Evolutionary conservation across 345 rosid genomes (phyloP), one percentile per base, ranked within the genome.

Genomic region (Gossypium longicalyx): DNA sequence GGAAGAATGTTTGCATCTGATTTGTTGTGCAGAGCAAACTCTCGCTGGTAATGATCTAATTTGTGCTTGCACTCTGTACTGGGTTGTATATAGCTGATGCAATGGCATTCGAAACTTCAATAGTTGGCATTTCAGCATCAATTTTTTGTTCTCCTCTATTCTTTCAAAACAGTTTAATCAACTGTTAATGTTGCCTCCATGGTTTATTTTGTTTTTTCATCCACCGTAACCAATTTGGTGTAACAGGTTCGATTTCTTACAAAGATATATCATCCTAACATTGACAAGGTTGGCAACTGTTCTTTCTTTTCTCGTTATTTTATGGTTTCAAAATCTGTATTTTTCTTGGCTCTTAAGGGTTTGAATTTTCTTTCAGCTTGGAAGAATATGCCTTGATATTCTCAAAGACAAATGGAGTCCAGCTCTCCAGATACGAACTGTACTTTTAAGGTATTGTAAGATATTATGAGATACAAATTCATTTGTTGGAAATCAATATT

Each of bases 361-460:
- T 25, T 12, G 61, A 17, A 59, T 12, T 16, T 66, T 43, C 58
- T 73, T 70, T 62, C 80, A 95, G 98, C 98, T 95, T 77, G 99
- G 98, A 81, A 85, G 99, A 75, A 95, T 95, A 69, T 95, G 99
- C 89, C 98, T 95, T 45, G 99, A 95, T 83, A 95, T 93, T 80
- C 85, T 95, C 84, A 95, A 95, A 73, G 99, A 95, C 85, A 95
- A 95, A 77, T 95, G 99, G 99, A 95, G 99, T 81, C 99, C 99
- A 58, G 99, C 99, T 76, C 89, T 95, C 56, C 98, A 95, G 85
- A 95, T 95, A 64, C 86, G 99, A 72, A 95, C 99, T 10, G 99
- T 95, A 67, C 94, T 95, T 80, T 77, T 95, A 86, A 95, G 99
- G 99, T 95, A 89, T 58, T 44, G 20, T 7, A 45, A 20, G 38